These are phyloP conservation scores for Mycogone perniciosa DNA, from an alignment of 2,329 filamentous ascomycete species.

Conservation along the genomic window DNA sequence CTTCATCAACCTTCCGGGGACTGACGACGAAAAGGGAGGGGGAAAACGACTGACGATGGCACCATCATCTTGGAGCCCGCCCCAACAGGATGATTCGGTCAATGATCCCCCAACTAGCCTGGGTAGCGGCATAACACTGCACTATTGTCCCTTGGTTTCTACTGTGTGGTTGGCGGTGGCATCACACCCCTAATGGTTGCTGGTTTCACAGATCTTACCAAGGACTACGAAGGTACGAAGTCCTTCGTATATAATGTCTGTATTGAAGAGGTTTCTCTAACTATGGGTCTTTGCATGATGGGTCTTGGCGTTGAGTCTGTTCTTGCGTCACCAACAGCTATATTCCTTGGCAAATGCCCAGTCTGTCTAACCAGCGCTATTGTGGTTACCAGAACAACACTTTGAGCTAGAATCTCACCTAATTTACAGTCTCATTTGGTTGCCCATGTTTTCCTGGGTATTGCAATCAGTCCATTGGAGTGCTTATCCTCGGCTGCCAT, in stretches of 20 bases:
- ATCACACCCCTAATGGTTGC: slow-evolving; percentile 88
- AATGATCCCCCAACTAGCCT: slow-evolving; percentile 95
- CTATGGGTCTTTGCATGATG: slow-evolving; percentile 91
- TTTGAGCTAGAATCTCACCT: slow-evolving; percentile 85
- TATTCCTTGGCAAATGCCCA: slow-evolving; percentile 82
- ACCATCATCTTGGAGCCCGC: slow-evolving; percentile 79
- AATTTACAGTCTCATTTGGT: slow-evolving; percentile 73
- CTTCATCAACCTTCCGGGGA: slow-evolving; percentile 6
- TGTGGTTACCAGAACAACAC: slow-evolving; percentile 64
- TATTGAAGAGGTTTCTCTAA: slow-evolving; percentile 70
- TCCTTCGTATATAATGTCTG: slow-evolving; percentile 40
- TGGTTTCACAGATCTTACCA: slow-evolving; percentile 76
- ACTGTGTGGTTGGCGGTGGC: slow-evolving; percentile 88
- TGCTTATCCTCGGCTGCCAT: slow-evolving; percentile 90
- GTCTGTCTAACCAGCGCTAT: slow-evolving; percentile 75
- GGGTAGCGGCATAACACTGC: slow-evolving; percentile 72
- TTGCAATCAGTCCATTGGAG: slow-evolving; percentile 85
- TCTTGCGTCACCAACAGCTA: slow-evolving; percentile 81
- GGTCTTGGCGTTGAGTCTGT: slow-evolving; percentile 82
- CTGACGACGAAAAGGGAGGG: slow-evolving; percentile 33
- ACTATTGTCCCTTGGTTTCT: slow-evolving; percentile 76
- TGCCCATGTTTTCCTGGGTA: slow-evolving; percentile 79
- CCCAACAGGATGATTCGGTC: slow-evolving; percentile 81
- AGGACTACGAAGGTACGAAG: slow-evolving; percentile 36
- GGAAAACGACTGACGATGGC: slow-evolving; percentile 74